Percentiles rank a stretch among this genome's conserved stretches.
Conservation (phyloP, 345 rosid genomes). For the Excoecaria agallocha region DNA sequence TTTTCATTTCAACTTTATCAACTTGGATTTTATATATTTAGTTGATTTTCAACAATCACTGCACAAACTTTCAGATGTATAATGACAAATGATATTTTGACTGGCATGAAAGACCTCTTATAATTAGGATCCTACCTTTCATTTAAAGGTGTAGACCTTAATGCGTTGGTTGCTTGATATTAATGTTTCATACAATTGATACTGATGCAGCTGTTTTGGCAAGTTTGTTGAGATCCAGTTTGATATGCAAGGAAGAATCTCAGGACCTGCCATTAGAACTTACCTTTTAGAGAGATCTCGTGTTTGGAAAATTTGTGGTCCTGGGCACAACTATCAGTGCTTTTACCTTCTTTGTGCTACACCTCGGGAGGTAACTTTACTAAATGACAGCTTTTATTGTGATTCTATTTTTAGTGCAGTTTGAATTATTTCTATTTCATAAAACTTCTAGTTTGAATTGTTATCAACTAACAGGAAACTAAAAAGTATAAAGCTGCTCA, state of each 20-base stretch:
- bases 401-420: slow-evolving; percentile 5
- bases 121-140: neutral
- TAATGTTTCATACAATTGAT: slow-evolving; percentile 29
- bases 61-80: slow-evolving; percentile 10
- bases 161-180: slow-evolving; percentile 19
- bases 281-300: slow-evolving; percentile 94
- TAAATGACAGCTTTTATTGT: neutral
- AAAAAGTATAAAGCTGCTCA: slow-evolving; percentile 84
- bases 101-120: neutral
- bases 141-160: neutral
- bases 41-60: too few relatives aligned
- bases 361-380: slow-evolving; percentile 76
- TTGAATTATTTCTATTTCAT: neutral
- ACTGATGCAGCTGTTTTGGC: slow-evolving; percentile 81
- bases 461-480: slow-evolving; percentile 51
- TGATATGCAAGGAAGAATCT: slow-evolving; percentile 93
- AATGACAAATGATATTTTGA: neutral
- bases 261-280: slow-evolving; percentile 96
- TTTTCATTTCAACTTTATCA: too few relatives aligned
- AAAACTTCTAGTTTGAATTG: slow-evolving; percentile 11
- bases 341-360: slow-evolving; percentile 96
- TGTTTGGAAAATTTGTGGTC: slow-evolving; percentile 85
- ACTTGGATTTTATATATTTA: too few relatives aligned
- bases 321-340: slow-evolving; percentile 92
- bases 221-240: slow-evolving; percentile 97